Evolutionary conservation across 2,329 filamentous ascomycete genomes (phyloP), one percentile per base, ranked within the genome.

Genomic region (Fonsecaea erecta): DNA sequence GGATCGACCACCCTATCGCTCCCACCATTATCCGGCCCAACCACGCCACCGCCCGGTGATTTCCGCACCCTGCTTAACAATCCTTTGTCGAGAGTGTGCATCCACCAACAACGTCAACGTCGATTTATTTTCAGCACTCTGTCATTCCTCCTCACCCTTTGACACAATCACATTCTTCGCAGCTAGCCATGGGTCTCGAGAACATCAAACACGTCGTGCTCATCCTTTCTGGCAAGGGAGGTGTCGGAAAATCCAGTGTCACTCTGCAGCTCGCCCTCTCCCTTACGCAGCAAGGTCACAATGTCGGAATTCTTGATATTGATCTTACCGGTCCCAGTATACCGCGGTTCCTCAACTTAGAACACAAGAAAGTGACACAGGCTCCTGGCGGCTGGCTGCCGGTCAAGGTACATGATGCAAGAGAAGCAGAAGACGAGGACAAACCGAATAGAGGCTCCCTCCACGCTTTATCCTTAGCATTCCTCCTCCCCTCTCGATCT

Each of bases 251-350:
- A 83, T 98, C 94, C 51, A 97, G 93, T 59, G 89, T 97, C n/a
- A 98, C 95, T 0, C 96, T 94, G 1, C 95, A 99, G 77, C 88
- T 99, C 16, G 95, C 95, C 8, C 86, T 99, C 40, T 93, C 93
- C 0, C 87, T 99, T 34, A 89, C 92, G 1, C 85, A 95, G 0
- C 87, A 91, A 69, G 94, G 94, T 64, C 86, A 94, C 76, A 93
- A 91, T 0, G 94, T 98, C 51, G 95, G 95, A 60, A 93, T 99
- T 30, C 90, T 99, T 71, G 95, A 99, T 77, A 89, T 98, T 75
- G 95, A 99, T 77, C 86, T 99, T 18, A 99, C 95, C 0, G 95
- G 95, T 0, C 95, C 95, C 16, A 97, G 93, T 16, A 98, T 99
- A 74, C 95, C 95, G 26, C 91, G 93, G 58, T 92, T 99, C 80